These are phyloP conservation scores for Boletus speciosus DNA, from an alignment of 768 basidiomycete genomes.

Conservation along the genomic window DNA sequence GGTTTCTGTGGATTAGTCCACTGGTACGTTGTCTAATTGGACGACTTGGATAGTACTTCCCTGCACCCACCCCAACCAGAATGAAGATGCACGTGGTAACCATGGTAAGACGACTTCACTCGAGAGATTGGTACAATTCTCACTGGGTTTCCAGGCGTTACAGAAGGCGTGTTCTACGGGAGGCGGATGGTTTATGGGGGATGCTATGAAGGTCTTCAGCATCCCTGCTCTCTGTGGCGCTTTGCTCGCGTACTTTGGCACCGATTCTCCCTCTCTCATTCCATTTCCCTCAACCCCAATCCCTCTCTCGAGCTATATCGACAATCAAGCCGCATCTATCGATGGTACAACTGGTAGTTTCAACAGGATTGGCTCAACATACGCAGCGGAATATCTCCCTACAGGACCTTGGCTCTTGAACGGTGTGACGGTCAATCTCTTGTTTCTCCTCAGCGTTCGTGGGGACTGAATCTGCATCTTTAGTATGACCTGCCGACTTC, in stretches of 20 bases:
- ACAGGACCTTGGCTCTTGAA: slow-evolving; percentile 37
- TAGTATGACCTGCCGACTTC: slow-evolving; percentile 42
- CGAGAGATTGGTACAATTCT: background rate
- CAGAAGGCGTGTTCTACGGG: slow-evolving; percentile 8
- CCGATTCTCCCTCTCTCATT: slow-evolving; percentile 9
- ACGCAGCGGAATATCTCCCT: slow-evolving; percentile 40
- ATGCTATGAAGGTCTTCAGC: slow-evolving; percentile 16
- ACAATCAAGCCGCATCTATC: slow-evolving; percentile 44
- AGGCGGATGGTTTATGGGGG: slow-evolving; percentile 7
- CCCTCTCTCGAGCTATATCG: slow-evolving; percentile 29
- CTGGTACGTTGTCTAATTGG: background rate
- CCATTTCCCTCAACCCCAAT: slow-evolving; percentile 34
- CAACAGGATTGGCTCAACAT: slow-evolving; percentile 38
- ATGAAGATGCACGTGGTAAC: background rate
- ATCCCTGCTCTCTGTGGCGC: slow-evolving; percentile 21
- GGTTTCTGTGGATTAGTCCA: background rate
- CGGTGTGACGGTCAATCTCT: slow-evolving; percentile 35
- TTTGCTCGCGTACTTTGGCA: slow-evolving; percentile 19
- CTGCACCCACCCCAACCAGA: background rate
- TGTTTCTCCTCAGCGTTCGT: background rate
- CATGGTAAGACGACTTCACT: slow-evolving; percentile 14
- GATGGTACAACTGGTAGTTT: slow-evolving; percentile 39
- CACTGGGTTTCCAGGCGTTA: background rate
- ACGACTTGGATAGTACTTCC: background rate
- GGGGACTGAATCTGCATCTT: background rate